Evolutionary conservation across 192 early-diverging fungal species (phyloP).

Genomic region (Dissophora ornata): DNA sequence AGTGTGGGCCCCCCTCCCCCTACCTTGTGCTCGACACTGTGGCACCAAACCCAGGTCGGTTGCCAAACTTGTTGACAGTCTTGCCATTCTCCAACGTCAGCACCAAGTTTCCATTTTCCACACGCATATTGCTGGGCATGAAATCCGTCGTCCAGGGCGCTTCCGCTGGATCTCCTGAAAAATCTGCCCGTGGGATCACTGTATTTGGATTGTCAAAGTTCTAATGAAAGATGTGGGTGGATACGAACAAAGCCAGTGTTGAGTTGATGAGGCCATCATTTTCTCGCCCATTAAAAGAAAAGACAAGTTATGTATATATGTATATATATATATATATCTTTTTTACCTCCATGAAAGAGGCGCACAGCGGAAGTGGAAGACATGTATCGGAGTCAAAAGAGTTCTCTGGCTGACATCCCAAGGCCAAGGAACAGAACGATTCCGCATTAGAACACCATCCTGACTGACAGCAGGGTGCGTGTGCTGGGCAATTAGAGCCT

Average conservation of each 20-base stretch:
- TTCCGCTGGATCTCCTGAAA: slow-evolving; percentile 45
- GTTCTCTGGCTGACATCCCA: slow-evolving; percentile 56
- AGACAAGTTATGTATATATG: too few relatives aligned
- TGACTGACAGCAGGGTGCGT: slow-evolving; percentile 59
- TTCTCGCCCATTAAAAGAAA: too few relatives aligned
- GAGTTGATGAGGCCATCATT: neutral
- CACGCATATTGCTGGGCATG: slow-evolving; percentile 35
- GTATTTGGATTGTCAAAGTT: slow-evolving; percentile 26
- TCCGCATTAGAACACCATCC: slow-evolving; percentile 56
- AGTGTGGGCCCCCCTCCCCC: too few relatives aligned
- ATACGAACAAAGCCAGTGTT: neutral
- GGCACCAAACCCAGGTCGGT: slow-evolving; percentile 53
- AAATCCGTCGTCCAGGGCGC: slow-evolving; percentile 54
- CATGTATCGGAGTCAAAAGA: slow-evolving; percentile 42
- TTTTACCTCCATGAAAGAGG: slow-evolving; percentile 40
- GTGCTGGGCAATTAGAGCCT: slow-evolving; percentile 51
- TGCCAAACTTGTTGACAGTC: slow-evolving; percentile 33
- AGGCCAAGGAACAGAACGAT: slow-evolving; percentile 42
- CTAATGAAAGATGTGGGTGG: neutral
- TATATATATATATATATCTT: too few relatives aligned
- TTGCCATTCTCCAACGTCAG: slow-evolving; percentile 25
- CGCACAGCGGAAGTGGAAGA: slow-evolving; percentile 31
- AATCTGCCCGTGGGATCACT: slow-evolving; percentile 16
- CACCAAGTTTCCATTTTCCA: slow-evolving; percentile 48
- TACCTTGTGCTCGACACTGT: slow-evolving; percentile 54